Percentiles rank a stretch among this genome's conserved stretches.
These are phyloP conservation scores for Aspergillus latus DNA, from an alignment of 2,329 filamentous ascomycete genomes.

Conservation along the genomic window DNA sequence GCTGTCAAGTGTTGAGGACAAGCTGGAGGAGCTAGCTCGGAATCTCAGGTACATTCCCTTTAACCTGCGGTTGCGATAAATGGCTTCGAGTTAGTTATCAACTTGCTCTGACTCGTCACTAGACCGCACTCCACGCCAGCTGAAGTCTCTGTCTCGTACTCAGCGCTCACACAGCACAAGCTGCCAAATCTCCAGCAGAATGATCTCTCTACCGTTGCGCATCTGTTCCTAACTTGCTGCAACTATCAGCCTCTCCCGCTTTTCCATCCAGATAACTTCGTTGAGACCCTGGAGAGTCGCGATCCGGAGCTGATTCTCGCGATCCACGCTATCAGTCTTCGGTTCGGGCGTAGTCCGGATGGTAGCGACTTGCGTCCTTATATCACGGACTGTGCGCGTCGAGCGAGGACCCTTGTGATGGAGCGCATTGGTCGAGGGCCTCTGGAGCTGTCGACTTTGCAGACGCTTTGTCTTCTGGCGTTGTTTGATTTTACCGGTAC, in stretches of 20 bases:
- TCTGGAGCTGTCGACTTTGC: slow-evolving; percentile 45
- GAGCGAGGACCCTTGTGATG: slow-evolving; percentile 40
- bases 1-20: slow-evolving; percentile 13
- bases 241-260: slow-evolving; percentile 53
- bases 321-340: slow-evolving; percentile 43
- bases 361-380: slow-evolving; percentile 25
- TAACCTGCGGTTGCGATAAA: background rate
- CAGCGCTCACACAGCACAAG: slow-evolving; percentile 1
- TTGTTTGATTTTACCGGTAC: slow-evolving; percentile 45
- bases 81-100: no score
- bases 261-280: slow-evolving; percentile 45
- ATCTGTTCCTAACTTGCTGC: slow-evolving; percentile 50
- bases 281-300: slow-evolving; percentile 42
- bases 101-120: background rate
- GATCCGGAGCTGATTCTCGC: slow-evolving; percentile 37
- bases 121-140: slow-evolving; percentile 8
- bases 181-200: slow-evolving; percentile 32
- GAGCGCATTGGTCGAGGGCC: slow-evolving; percentile 40
- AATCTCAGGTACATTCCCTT: slow-evolving; percentile 8
- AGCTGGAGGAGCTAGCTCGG: slow-evolving; percentile 10
- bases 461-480: slow-evolving; percentile 43
- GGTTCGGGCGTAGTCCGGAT: slow-evolving; percentile 39
- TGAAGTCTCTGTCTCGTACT: background rate
- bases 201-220: slow-evolving; percentile 38
- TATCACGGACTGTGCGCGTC: slow-evolving; percentile 40